These are phyloP conservation scores for Neurospora hispaniola DNA, from an alignment of 495 filamentous ascomycete genomes.

Conservation along the genomic window DNA sequence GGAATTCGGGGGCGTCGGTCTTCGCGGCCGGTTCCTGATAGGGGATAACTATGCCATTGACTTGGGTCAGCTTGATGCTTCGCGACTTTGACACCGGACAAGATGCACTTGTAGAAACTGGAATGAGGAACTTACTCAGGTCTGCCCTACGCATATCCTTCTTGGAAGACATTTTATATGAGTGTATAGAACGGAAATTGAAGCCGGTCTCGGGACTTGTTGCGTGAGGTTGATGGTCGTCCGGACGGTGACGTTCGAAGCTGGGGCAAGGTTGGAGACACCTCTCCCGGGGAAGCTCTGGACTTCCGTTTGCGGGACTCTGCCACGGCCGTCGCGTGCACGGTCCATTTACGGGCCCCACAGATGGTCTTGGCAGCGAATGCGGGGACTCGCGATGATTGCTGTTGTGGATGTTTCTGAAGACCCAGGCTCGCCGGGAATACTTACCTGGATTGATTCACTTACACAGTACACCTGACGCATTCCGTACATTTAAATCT, in stretches of 20 bases:
- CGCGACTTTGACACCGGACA: conserved; percentile 52
- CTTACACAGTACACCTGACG: neutral
- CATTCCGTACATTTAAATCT: neutral
- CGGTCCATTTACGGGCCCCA: neutral
- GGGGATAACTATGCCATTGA: conserved; percentile 32
- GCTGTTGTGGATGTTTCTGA: neutral
- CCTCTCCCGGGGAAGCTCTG: neutral
- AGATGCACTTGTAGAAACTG: conserved; percentile 53
- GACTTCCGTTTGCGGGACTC: neutral
- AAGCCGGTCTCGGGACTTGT: neutral
- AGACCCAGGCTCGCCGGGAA: neutral
- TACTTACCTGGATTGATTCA: neutral
- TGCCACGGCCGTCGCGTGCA: neutral
- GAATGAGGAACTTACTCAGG: conserved; percentile 55
- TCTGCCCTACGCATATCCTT: conserved; percentile 84
- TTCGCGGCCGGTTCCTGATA: conserved; percentile 39
- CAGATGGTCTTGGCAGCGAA: neutral
- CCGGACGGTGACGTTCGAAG: neutral
- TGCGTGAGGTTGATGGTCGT: neutral
- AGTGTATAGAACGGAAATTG: neutral
- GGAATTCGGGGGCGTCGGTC: conserved; percentile 35
- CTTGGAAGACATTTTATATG: conserved; percentile 48
- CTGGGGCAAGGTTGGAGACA: neutral
- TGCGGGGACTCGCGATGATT: neutral
- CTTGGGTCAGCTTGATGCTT: conserved; percentile 14